phyloP scores from a whole-genome alignment of 495 filamentous ascomycete genomes.

The Immersiella caudata region DNA sequence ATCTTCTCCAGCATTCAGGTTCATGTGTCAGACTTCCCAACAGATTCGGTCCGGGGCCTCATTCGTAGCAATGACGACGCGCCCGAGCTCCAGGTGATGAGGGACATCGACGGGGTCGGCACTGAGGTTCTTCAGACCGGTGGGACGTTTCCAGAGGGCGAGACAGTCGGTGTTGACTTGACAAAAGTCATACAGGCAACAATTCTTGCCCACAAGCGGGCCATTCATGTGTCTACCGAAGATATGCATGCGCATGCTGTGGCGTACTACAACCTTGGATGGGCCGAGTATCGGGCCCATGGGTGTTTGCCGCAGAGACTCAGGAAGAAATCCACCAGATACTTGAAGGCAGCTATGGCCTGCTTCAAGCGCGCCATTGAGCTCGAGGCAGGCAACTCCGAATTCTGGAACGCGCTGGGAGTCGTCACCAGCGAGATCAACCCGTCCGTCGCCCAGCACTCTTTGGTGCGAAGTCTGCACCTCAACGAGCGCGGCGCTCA shows the following conservation, averaged over 20 bases:
- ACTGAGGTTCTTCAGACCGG: slow-evolving; percentile 48
- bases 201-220: slow-evolving; percentile 85
- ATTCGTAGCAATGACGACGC: slow-evolving; percentile 55
- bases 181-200: slow-evolving; percentile 61
- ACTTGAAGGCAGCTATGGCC: slow-evolving; percentile 78
- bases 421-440: slow-evolving; percentile 84
- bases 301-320: slow-evolving; percentile 55
- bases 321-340: slow-evolving; percentile 58
- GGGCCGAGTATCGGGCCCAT: slow-evolving; percentile 85
- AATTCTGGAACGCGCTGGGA: slow-evolving; percentile 97
- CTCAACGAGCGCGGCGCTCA: slow-evolving; percentile 85
- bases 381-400: slow-evolving; percentile 88
- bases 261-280: slow-evolving; percentile 95
- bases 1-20: slow-evolving; percentile 77
- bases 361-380: slow-evolving; percentile 98
- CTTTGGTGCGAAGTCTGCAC: slow-evolving; percentile 88
- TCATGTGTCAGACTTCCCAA: slow-evolving; percentile 61
- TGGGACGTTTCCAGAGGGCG: slow-evolving; percentile 46
- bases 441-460: slow-evolving; percentile 87
- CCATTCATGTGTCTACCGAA: slow-evolving; percentile 69
- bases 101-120: slow-evolving; percentile 72
- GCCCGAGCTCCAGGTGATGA: slow-evolving; percentile 61
- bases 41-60: slow-evolving; percentile 55
- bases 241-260: slow-evolving; percentile 93
- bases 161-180: slow-evolving; percentile 53